Evolutionary conservation across 306 rosid genomes (phyloP), one percentile per base, ranked within the genome.

Genomic region (Potentilla sterilis): DNA sequence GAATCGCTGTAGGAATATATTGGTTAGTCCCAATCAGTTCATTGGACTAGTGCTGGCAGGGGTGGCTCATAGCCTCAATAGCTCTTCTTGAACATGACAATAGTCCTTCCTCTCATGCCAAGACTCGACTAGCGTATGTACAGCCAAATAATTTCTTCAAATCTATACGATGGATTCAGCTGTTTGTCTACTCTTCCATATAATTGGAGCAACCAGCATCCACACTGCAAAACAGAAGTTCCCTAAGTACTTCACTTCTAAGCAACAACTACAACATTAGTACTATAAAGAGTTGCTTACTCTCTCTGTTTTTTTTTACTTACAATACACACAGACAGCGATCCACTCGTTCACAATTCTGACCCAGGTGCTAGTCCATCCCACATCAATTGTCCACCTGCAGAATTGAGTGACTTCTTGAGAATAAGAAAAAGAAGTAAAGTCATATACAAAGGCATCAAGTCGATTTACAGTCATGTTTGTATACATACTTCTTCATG

Each of bases 311-410:
- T 55, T 2, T 57, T 44, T 61, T 6, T 43, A 78, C 98, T 90
- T 91, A 96, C 99, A 70, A 81, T 90, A 96, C 7, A 96, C 89
- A 81, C 96, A 90, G 58, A 90, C 99, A 18, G 98, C 96, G 67
- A 96, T 83, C 99, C 98, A 96, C 74, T 96, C 99, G 78, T 96
- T 96, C 13, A 90, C 93, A 67, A 90, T 89, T 85, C 93, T 89
- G 81, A 96, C 98, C 98, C 98, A 96, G 18, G 96, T 82, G 78
- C 99, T 96, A 76, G 97, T 91, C 99, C 99, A 96, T 0, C 99
- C 98, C 28, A 92, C 98, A 78, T 92, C 99, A 80, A 96, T 88
- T 55, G 98, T 89, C 97, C 97, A 96, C 86, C 99, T 92, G 86
- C 79, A 79, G 21, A 68, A 32, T 51, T 34, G 16, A 72, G 51